Conservation (phyloP, 108 stramenopile genomes). For the Pseudonitzschia pungens region DNA sequence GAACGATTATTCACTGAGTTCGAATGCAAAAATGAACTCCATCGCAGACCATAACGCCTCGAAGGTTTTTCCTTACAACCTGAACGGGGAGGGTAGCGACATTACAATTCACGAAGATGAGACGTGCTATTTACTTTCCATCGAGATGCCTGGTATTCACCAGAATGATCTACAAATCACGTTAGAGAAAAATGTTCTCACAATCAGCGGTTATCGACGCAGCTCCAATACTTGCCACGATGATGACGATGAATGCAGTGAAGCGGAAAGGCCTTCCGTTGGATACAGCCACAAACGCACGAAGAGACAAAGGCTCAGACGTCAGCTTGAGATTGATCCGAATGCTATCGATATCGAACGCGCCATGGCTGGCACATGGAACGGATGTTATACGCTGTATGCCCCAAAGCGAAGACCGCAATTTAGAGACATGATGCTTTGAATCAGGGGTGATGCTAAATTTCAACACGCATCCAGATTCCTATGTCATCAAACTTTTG, state of each 20-base stretch:
- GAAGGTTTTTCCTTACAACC: not conserved
- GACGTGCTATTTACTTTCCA: constrained; percentile 20
- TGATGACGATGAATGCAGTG: not conserved
- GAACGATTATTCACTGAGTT: not conserved
- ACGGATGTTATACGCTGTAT: constrained; percentile 25
- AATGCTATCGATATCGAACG: constrained; percentile 18
- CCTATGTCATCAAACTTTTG: not conserved
- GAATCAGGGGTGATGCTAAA: not conserved
- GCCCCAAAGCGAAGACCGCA: constrained; percentile 21
- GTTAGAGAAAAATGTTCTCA: constrained; percentile 1
- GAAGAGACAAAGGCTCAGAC: constrained; percentile 23
- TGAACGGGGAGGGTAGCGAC: not conserved
- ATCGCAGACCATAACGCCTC: not conserved
- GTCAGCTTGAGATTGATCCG: constrained; percentile 14
- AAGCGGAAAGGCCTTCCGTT: not conserved
- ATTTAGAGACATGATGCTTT: not conserved
- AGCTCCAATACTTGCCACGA: not conserved
- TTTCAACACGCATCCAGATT: not conserved
- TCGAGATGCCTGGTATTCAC: constrained; percentile 25
- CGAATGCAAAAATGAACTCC: not conserved
- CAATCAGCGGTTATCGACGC: constrained; percentile 18
- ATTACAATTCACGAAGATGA: constrained; percentile 25
- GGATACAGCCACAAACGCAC: not conserved
- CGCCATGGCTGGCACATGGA: constrained; percentile 23
- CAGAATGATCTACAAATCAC: constrained; percentile 15